A percentile compares a stretch with the other conserved stretches of the same genome.
Conservation (phyloP, 495 filamentous ascomycete genomes). For the Penicillium egyptiacum region DNA sequence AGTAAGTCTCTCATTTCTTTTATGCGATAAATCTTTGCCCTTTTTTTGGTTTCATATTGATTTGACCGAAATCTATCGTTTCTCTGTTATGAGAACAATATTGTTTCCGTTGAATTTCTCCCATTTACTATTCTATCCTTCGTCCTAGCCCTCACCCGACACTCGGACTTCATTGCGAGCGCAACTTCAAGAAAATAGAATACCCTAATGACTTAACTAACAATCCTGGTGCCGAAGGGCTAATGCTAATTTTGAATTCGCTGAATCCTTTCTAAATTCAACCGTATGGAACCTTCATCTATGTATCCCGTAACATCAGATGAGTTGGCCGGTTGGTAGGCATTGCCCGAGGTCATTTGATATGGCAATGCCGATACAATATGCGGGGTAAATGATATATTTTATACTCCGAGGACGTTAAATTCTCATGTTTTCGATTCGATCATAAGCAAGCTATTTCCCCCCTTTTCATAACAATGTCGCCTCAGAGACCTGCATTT, state of each 20-base stretch:
- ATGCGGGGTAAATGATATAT: constrained; percentile 9
- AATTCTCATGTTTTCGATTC: neutral
- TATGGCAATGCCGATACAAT: neutral
- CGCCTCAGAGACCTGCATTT: constrained; percentile 34
- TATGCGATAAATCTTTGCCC: too few species aligned
- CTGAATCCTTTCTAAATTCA: neutral
- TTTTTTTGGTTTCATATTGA: neutral
- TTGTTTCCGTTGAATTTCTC: neutral
- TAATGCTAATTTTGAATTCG: neutral
- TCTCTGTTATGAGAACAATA: neutral
- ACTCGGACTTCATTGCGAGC: constrained; percentile 9
- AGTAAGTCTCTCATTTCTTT: neutral
- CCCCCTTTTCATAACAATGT: constrained; percentile 1
- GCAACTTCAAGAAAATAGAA: neutral
- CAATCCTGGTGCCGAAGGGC: neutral
- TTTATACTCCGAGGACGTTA: neutral
- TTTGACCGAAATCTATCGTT: neutral
- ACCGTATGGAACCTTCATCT: neutral
- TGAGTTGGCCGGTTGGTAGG: neutral
- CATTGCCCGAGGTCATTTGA: neutral
- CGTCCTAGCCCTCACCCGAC: neutral
- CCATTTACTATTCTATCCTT: neutral
- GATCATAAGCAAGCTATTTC: neutral
- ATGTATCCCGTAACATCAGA: neutral
- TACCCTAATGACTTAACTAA: neutral